These are phyloP conservation scores for Parasarocladium wereldwijsianum DNA, from an alignment of 2,329 filamentous ascomycete species.

Conservation along the genomic window DNA sequence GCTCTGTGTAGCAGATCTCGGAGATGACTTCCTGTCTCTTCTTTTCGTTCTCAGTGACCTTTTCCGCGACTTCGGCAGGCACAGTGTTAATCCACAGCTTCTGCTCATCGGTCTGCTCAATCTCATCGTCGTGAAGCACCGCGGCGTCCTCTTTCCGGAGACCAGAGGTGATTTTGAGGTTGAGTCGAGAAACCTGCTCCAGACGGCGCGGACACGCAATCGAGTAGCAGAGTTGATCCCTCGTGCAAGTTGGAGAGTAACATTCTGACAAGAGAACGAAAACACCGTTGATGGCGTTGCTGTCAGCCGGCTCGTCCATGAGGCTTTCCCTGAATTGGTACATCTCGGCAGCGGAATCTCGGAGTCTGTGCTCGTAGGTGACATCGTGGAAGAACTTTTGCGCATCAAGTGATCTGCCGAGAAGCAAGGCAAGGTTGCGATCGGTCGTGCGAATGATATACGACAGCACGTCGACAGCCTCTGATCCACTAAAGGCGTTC, in stretches of 20 bases:
- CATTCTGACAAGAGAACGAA: slow-evolving; percentile 95
- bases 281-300: slow-evolving; percentile 76
- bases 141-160: slow-evolving; percentile 50
- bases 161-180: slow-evolving; percentile 83
- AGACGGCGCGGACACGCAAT: slow-evolving; percentile 89
- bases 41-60: slow-evolving; percentile 80
- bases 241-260: slow-evolving; percentile 93
- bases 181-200: slow-evolving; percentile 87
- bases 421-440: slow-evolving; percentile 77
- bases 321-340: slow-evolving; percentile 94
- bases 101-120: slow-evolving; percentile 79
- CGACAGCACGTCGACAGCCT: slow-evolving; percentile 87
- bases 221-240: slow-evolving; percentile 91
- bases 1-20: slow-evolving; percentile 95
- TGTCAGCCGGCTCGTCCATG: slow-evolving; percentile 66
- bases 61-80: slow-evolving; percentile 84
- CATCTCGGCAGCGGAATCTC: slow-evolving; percentile 87
- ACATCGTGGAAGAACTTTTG: slow-evolving; percentile 99
- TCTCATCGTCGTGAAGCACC: slow-evolving; percentile 60
- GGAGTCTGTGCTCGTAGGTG: slow-evolving; percentile 87
- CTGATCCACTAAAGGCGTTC: slow-evolving; percentile 88
- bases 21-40: slow-evolving; percentile 97
- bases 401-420: slow-evolving; percentile 84
- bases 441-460: slow-evolving; percentile 97
- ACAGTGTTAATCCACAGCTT: slow-evolving; percentile 99